These are phyloP conservation scores for Penicillium arizonense DNA, from an alignment of 495 filamentous ascomycete genomes.

Conservation along the genomic window DNA sequence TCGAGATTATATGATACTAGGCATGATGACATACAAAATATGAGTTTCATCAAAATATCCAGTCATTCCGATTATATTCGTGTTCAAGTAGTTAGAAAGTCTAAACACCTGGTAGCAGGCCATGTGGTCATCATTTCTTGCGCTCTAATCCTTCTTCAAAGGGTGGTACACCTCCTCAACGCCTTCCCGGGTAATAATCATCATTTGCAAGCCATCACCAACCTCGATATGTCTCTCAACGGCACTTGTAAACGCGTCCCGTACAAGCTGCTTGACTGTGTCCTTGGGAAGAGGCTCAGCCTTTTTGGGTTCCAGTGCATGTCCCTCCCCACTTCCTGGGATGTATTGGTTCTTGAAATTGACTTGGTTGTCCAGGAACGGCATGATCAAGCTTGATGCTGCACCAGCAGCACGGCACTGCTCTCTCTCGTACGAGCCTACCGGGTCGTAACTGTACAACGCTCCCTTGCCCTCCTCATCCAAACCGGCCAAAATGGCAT, in stretches of 20 bases:
- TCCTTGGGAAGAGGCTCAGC: slow-evolving; percentile 64
- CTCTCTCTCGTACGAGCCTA: slow-evolving; percentile 94
- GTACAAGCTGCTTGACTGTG: slow-evolving; percentile 81
- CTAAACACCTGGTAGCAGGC: slow-evolving; percentile 13
- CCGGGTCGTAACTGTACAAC: slow-evolving; percentile 95
- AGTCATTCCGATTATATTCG: slow-evolving; percentile 14
- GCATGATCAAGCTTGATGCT: slow-evolving; percentile 97
- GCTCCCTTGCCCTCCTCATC: slow-evolving; percentile 95
- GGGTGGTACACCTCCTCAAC: slow-evolving; percentile 81
- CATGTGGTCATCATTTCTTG: slow-evolving; percentile 12
- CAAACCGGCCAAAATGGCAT: slow-evolving; percentile 87
- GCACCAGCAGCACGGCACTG: slow-evolving; percentile 93
- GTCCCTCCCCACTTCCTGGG: slow-evolving; percentile 81
- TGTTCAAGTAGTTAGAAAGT: slow-evolving; percentile 4
- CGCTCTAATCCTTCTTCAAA: slow-evolving; percentile 85
- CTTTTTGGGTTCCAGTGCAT: slow-evolving; percentile 65
- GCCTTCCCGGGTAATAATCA: slow-evolving; percentile 83
- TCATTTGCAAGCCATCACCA: slow-evolving; percentile 93
- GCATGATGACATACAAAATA: slow-evolving; percentile 29
- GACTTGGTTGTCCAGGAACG: slow-evolving; percentile 98
- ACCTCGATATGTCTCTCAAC: slow-evolving; percentile 99
- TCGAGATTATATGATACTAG: slow-evolving; percentile 20
- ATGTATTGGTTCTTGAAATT: slow-evolving; percentile 99
- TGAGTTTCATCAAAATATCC: slow-evolving; percentile 19
- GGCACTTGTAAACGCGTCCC: slow-evolving; percentile 96